Evolutionary conservation across 1,284 basidiomycete species (phyloP).

Genomic region (Apiotrichum sp.): DNA sequence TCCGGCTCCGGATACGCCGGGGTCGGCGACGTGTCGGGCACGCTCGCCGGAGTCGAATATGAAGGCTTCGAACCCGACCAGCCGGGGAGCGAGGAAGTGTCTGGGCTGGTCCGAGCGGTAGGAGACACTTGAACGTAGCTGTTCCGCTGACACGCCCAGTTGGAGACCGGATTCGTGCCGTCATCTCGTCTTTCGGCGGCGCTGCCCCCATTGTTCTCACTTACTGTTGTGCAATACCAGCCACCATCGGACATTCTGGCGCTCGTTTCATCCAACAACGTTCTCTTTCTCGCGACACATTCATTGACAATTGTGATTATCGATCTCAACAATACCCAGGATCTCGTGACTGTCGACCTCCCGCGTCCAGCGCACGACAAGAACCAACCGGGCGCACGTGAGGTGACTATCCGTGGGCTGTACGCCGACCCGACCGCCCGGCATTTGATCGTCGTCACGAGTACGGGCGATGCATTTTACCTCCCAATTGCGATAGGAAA

Average conservation of each 20-base stretch:
- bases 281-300: conserved; percentile 74
- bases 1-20: conserved; percentile 31
- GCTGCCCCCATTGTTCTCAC: conserved; percentile 67
- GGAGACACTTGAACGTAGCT: neutral
- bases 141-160: conserved; percentile 24
- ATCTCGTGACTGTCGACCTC: conserved; percentile 69
- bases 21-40: conserved; percentile 15
- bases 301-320: conserved; percentile 74
- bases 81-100: conserved; percentile 22
- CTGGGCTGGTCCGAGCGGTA: conserved; percentile 30
- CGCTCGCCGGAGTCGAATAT: conserved; percentile 61
- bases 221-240: conserved; percentile 79
- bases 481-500: conserved; percentile 52
- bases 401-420: conserved; percentile 59
- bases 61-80: conserved; percentile 75
- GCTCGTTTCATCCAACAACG: conserved; percentile 75
- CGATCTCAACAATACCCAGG: conserved; percentile 72
- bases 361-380: conserved; percentile 53
- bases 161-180: conserved; percentile 49
- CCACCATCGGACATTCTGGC: conserved; percentile 72
- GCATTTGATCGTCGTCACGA: conserved; percentile 79
- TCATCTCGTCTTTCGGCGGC: conserved; percentile 31
- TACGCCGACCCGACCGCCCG: conserved; percentile 88
- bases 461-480: conserved; percentile 91
- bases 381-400: conserved; percentile 37